Conservation (phyloP, 2,329 filamentous ascomycete genomes). For the Fusarium succisae region DNA sequence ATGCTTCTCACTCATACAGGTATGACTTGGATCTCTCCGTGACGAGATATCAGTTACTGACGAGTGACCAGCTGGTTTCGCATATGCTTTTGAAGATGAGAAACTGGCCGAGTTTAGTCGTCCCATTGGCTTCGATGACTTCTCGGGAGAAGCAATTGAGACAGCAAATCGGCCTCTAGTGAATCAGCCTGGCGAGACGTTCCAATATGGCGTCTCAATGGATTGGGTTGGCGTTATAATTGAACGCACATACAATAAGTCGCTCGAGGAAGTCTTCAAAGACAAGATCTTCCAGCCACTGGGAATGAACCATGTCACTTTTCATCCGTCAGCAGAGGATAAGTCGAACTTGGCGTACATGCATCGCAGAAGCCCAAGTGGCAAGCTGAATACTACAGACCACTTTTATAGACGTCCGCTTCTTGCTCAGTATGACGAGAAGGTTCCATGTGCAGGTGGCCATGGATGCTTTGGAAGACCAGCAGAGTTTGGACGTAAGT, state of each 20-base stretch:
- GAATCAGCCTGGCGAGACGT: not conserved
- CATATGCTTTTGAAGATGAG: not conserved
- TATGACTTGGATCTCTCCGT: fast-evolving
- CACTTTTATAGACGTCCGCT: not conserved
- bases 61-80: not conserved
- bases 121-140: not conserved
- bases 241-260: not conserved
- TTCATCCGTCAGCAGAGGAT: not conserved
- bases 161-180: not conserved
- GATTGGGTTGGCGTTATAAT: not conserved
- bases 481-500: not conserved
- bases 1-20: not conserved
- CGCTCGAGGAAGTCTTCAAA: not conserved
- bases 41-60: fast-evolving
- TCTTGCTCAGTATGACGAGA: not conserved
- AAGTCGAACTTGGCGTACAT: not conserved
- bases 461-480: not conserved
- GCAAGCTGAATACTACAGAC: not conserved
- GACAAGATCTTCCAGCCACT: fast-evolving
- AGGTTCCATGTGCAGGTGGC: not conserved
- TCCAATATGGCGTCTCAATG: not conserved
- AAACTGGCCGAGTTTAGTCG: not conserved
- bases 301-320: not conserved
- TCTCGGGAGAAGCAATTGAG: not conserved
- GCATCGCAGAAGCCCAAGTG: not conserved